These are phyloP conservation scores for Irpex lacteus DNA, from an alignment of 1,284 basidiomycete species.

Conservation along the genomic window DNA sequence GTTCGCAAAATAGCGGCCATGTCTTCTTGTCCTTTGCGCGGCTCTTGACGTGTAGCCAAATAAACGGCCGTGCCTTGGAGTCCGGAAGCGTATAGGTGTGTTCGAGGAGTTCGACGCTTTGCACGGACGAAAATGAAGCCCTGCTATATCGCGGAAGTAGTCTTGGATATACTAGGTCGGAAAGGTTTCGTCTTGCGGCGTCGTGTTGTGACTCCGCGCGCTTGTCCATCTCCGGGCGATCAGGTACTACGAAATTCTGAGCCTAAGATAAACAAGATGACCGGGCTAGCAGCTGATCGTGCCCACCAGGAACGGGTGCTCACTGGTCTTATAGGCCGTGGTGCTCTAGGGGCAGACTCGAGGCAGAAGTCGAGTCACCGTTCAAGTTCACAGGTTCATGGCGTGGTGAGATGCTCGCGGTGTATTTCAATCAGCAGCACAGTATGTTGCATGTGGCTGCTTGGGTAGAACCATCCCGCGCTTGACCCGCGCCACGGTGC, in stretches of 20 bases:
- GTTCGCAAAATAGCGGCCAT: constrained; percentile 19
- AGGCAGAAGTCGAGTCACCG: not conserved
- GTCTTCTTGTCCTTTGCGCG: constrained; percentile 16
- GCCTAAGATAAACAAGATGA: not conserved
- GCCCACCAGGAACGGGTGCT: not conserved
- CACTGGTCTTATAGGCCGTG: not conserved
- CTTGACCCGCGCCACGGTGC: constrained; percentile 11
- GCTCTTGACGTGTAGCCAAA: constrained; percentile 18
- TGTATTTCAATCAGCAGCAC: constrained; percentile 16
- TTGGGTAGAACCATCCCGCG: constrained; percentile 11
- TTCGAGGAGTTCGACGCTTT: constrained; percentile 10
- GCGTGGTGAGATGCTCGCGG: constrained; percentile 13
- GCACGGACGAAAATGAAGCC: constrained; percentile 8
- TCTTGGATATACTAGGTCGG: not conserved
- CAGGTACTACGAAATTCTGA: not conserved
- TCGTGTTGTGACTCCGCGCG: constrained; percentile 11
- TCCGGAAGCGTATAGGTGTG: constrained; percentile 16
- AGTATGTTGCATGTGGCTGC: constrained; percentile 16
- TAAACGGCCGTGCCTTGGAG: constrained; percentile 14
- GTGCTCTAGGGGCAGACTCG: not conserved
- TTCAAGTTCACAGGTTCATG: constrained; percentile 3
- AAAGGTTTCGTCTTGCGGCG: constrained; percentile 1
- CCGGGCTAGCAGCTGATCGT: not conserved
- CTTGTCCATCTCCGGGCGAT: constrained; percentile 12
- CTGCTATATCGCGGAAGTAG: constrained; percentile 11